phyloP scores from a whole-genome alignment of 2,329 filamentous ascomycete genomes.

The Eutypella sp. region DNA sequence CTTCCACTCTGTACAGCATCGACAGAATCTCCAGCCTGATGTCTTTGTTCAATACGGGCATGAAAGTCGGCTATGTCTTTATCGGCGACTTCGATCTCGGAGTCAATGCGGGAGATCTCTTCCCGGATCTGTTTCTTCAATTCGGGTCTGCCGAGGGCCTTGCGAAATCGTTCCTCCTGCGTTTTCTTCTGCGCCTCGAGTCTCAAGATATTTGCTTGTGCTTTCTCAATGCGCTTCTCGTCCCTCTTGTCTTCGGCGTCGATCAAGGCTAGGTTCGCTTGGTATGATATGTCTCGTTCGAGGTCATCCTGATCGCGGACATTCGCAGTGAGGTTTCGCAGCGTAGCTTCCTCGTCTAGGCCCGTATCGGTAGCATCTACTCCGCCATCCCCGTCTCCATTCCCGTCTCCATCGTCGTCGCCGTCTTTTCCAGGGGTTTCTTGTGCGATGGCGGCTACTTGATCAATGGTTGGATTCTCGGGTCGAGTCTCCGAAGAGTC shows the following conservation, averaged over 20 bases:
- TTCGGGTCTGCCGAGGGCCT: slow-evolving; percentile 38
- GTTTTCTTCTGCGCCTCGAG: slow-evolving; percentile 61
- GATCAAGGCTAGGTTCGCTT: slow-evolving; percentile 55
- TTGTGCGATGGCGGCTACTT: slow-evolving; percentile 4
- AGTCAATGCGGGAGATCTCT: slow-evolving; percentile 62
- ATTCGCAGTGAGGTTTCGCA: slow-evolving; percentile 60
- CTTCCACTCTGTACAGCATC: slow-evolving; percentile 43
- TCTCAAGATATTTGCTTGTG: slow-evolving; percentile 49
- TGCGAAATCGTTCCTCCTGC: slow-evolving; percentile 42
- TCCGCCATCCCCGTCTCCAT: too few species aligned
- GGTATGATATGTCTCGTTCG: slow-evolving; percentile 73
- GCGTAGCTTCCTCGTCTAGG: slow-evolving; percentile 53
- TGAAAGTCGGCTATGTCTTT: slow-evolving; percentile 77
- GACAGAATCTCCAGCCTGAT: slow-evolving; percentile 44
- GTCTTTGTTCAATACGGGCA: slow-evolving; percentile 71
- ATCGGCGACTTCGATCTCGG: slow-evolving; percentile 59
- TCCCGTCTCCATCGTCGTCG: too few species aligned
- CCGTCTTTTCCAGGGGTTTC: slow-evolving; percentile 3
- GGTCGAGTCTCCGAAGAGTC: background rate
- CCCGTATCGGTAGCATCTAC: slow-evolving; percentile 2
- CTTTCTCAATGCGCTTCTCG: slow-evolving; percentile 56
- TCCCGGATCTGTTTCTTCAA: slow-evolving; percentile 55
- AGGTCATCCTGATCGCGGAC: slow-evolving; percentile 85
- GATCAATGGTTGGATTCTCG: slow-evolving; percentile 4
- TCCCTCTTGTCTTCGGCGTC: slow-evolving; percentile 61